phyloP scores from a whole-genome alignment of 768 basidiomycete species.

The Rhizopogon vesiculosus region DNA sequence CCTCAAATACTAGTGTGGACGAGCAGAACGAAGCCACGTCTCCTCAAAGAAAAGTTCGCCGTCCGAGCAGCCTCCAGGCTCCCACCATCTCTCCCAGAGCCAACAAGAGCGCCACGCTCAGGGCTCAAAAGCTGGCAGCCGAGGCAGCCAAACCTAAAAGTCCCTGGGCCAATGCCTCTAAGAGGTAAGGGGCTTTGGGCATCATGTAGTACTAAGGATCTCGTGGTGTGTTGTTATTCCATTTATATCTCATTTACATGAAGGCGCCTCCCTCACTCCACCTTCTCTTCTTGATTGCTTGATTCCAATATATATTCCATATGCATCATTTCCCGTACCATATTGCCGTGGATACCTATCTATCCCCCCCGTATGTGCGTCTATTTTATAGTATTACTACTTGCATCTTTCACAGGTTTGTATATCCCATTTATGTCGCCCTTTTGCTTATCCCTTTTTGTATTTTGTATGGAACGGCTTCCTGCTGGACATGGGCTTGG shows the following conservation, averaged over 20 bases:
- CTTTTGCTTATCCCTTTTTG: slow-evolving; percentile 6
- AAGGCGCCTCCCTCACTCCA: slow-evolving; percentile 1
- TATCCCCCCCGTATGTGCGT: slow-evolving; percentile 8
- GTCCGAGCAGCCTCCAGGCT: slow-evolving; percentile 51
- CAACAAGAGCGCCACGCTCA: slow-evolving; percentile 70
- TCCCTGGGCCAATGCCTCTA: slow-evolving; percentile 26
- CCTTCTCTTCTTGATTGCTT: slow-evolving; percentile 6
- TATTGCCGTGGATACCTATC: slow-evolving; percentile 7
- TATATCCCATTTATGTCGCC: background rate
- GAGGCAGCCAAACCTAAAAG: slow-evolving; percentile 28
- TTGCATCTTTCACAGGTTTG: slow-evolving; percentile 4
- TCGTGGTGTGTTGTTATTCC: background rate
- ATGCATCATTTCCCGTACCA: slow-evolving; percentile 1
- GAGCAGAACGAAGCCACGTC: slow-evolving; percentile 9
- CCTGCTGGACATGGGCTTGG: slow-evolving; percentile 13
- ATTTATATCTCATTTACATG: slow-evolving; percentile 17
- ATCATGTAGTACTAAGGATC: background rate
- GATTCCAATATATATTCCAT: slow-evolving; percentile 14
- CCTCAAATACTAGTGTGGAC: slow-evolving; percentile 18
- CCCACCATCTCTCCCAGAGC: slow-evolving; percentile 65
- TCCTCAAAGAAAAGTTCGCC: slow-evolving; percentile 32
- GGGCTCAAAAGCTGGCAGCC: slow-evolving; percentile 58
- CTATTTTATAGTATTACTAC: slow-evolving; percentile 5
- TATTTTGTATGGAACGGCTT: background rate
- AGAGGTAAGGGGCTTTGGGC: slow-evolving; percentile 11